Evolutionary conservation across 1,139 yeast species (phyloP), one percentile per base, ranked within the genome.

Genomic region (Eremothecium gossypii): DNA sequence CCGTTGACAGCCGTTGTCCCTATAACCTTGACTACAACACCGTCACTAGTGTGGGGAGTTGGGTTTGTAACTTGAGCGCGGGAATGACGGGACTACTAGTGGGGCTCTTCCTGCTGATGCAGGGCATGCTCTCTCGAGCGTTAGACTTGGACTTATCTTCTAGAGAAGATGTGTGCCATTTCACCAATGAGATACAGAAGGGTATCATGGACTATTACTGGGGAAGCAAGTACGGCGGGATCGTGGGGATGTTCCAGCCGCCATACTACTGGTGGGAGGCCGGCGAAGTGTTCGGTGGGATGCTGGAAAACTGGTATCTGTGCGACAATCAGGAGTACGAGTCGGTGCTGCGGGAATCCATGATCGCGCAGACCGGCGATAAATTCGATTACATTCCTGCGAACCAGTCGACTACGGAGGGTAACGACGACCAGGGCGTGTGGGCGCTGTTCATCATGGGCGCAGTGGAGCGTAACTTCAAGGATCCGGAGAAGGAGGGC

Each of bases 221-320:
- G 45, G 83, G 83, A 27, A 51, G 54, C 9, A 54, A 61, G 33
- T 60, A 65, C 42, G 83, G 83, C 36, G 83, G 83, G 38, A 65
- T 73, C 6, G 73, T 76, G 2, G 84, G 84, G 4, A 70, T 73
- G 76, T 76, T 78, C 49, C 61, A 68, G 7, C 46, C 68, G 8
- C 83, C 83, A 1, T 76, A 78, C 63, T 78, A 77, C 63, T 78
- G 84, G 84, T 78, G 84, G 84, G 74, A 77, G 53, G 80, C 83
- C 8, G 83, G 83, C 32, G 79, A 75, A 60, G 80, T 79, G 1
- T 77, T 76, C 57, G 83, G 83, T 27, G 79, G 80, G 2, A 61
- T 78, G 57, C 49, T 77, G 27, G 78, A 73, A 50, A 74, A 73
- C 57, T 70, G 68, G 65, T 66, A 65, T 38, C 68, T 67, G 46